Percentiles rank a stretch among this genome's conserved stretches.
phyloP scores from a whole-genome alignment of 345 rosid species.

The Melastoma malabathricum region DNA sequence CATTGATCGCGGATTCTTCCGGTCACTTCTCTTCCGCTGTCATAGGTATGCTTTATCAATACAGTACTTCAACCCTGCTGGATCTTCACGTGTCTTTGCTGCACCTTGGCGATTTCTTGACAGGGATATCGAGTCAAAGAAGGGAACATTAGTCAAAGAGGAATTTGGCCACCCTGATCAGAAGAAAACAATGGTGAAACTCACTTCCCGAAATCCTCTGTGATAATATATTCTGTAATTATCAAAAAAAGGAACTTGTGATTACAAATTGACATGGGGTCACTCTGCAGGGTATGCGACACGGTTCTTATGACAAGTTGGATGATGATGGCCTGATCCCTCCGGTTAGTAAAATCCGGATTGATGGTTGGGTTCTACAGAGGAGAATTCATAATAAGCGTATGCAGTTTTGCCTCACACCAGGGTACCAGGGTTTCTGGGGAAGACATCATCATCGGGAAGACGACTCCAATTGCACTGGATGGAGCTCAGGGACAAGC shows the following conservation, averaged over 20 bases:
- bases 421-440: no score
- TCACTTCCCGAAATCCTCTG: conserved; percentile 1
- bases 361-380: no score
- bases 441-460: no score
- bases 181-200: conserved; percentile 66
- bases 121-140: conserved; percentile 98
- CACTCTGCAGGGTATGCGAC: conserved; percentile 81
- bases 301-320: conserved; percentile 93
- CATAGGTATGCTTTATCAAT: conserved; percentile 34
- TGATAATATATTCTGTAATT: conserved; percentile 3
- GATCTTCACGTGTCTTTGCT: not conserved
- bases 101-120: conserved; percentile 5
- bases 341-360: conserved; percentile 17
- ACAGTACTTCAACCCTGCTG: not conserved
- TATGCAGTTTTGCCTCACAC: no score
- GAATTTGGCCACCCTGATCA: conserved; percentile 95
- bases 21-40: conserved; percentile 90
- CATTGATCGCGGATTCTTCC: conserved; percentile 86
- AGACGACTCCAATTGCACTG: no score
- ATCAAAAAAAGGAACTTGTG: no score
- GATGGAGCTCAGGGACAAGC: no score
- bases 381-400: no score
- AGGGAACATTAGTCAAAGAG: conserved; percentile 98
- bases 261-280: conserved; percentile 5
- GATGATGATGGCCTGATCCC: conserved; percentile 99